A percentile compares a stretch with the other conserved stretches of the same genome.
These are phyloP conservation scores for Ophiostoma montium DNA, from an alignment of 2,329 filamentous ascomycete species.

Conservation along the genomic window DNA sequence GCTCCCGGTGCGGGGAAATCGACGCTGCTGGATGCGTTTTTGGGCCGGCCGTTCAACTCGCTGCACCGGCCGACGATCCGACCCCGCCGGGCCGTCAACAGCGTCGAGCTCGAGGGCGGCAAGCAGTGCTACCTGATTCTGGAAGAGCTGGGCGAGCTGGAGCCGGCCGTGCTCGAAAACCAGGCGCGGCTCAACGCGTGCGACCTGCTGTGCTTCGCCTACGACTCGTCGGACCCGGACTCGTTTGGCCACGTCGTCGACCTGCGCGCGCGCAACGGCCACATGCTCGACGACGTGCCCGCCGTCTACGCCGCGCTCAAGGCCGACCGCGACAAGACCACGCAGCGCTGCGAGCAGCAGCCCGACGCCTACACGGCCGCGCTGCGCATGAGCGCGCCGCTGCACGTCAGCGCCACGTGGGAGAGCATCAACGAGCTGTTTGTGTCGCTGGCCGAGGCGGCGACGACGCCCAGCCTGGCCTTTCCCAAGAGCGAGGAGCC, in stretches of 20 bases:
- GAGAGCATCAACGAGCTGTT: constrained; percentile 88
- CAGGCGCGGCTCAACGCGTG: constrained; percentile 79
- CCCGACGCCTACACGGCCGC: constrained; percentile 81
- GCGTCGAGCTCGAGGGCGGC: constrained; percentile 85
- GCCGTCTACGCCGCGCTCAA: constrained; percentile 89
- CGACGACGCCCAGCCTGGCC: constrained; percentile 74
- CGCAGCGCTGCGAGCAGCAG: constrained; percentile 81
- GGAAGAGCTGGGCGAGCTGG: constrained; percentile 89
- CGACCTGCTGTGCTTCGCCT: constrained; percentile 87
- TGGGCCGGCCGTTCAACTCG: constrained; percentile 71
- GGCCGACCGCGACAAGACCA: constrained; percentile 90
- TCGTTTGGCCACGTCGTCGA: constrained; percentile 86
- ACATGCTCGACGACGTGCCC: constrained; percentile 71
- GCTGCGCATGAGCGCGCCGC: constrained; percentile 75
- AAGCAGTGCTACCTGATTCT: constrained; percentile 96
- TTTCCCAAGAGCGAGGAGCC: constrained; percentile 88
- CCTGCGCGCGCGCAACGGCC: constrained; percentile 45
- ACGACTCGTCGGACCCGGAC: constrained; percentile 93
- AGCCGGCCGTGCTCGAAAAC: constrained; percentile 88
- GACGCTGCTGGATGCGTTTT: constrained; percentile 75
- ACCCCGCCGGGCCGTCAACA: constrained; percentile 85
- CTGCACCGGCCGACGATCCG: constrained; percentile 92
- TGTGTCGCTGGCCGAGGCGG: constrained; percentile 78
- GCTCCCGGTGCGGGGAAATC: constrained; percentile 82
- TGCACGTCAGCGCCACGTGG: constrained; percentile 94